Evolutionary conservation across 2,329 filamentous ascomycete genomes (phyloP), one percentile per base, ranked within the genome.

Genomic region (Colletotrichum sp.): DNA sequence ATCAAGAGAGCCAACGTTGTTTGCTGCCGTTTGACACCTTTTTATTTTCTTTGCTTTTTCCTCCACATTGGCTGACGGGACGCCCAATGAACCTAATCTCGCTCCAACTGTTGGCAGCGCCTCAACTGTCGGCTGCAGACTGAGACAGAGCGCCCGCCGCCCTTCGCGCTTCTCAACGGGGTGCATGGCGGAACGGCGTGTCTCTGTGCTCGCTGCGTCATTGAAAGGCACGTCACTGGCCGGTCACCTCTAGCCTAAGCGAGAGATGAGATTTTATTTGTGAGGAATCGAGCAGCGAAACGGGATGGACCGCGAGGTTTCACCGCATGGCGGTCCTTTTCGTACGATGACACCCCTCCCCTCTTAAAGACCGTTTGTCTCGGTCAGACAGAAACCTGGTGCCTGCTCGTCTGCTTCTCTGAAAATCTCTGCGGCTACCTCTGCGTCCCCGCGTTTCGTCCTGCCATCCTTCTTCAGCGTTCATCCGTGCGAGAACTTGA

Each of bases 121-220:
- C 71, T 64, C 71, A 70, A 63, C 66, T 73, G 71, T 70, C 57
- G 44, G 57, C 57, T 49, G 71, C 71, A 73, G 65, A 69, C 22
- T 63, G 65, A 69, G 59, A 73, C 71, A 62, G 25, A 61, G 32
- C 27, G 59, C 30, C 19, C 6, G 30, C 32, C 25, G 44, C 19
- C 39, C 36, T 30, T 39, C 30, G 6, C n/a, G 25, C 22, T 39
- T 22, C 30, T 36, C 55, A 8, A 6, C 57, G 65, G 55, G 36
- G 16, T 39, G 25, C 65, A 30, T 62, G 30, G 32, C 32, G 3
- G 22, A 39, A 22, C 36, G 36, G 36, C 12, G 34, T 34, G 67
- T 61, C 19, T 69, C 55, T 69, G 30, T 57, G 11, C 22, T 29
- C n/a, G 67, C 29, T 55, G 32, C 52, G 29, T 61, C 55, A 25